A percentile compares a stretch with the other conserved stretches of the same genome.
Conservation (phyloP, 1,139 yeast species). For the Kodamaea arcana region DNA sequence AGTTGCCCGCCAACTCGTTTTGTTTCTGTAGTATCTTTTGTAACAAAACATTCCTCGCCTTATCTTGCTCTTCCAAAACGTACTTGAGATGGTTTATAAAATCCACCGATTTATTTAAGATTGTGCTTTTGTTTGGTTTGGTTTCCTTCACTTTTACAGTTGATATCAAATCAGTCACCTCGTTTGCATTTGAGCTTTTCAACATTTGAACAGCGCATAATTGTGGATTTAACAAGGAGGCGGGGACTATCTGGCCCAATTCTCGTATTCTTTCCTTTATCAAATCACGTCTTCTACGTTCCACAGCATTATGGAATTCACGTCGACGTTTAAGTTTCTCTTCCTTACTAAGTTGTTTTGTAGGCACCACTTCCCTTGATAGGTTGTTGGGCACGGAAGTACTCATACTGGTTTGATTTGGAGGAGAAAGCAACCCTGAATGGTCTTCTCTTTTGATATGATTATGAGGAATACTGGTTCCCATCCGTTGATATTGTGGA, state of each 20-base stretch:
- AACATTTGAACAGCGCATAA: slow-evolving; percentile 45
- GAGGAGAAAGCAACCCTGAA: slow-evolving; percentile 24
- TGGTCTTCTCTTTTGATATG: slow-evolving; percentile 10
- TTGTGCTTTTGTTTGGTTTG: slow-evolving; percentile 70
- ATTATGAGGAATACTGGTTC: slow-evolving; percentile 27
- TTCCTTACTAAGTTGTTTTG: slow-evolving; percentile 57
- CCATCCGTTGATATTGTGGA: slow-evolving; percentile 20
- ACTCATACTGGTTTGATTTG: slow-evolving; percentile 19
- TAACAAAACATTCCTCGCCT: slow-evolving; percentile 15
- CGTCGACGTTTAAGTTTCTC: slow-evolving; percentile 66
- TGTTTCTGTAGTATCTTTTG: slow-evolving; percentile 9
- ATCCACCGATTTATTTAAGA: slow-evolving; percentile 64
- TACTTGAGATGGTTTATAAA: slow-evolving; percentile 55
- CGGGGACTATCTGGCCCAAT: slow-evolving; percentile 67
- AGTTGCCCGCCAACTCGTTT: slow-evolving; percentile 2
- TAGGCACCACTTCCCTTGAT: slow-evolving; percentile 11
- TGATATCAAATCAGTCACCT: slow-evolving; percentile 35
- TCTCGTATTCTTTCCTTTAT: slow-evolving; percentile 75
- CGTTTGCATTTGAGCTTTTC: slow-evolving; percentile 32
- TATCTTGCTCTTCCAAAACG: slow-evolving; percentile 36
- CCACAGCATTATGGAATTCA: slow-evolving; percentile 80
- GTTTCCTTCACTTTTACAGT: slow-evolving; percentile 54
- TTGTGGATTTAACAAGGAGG: slow-evolving; percentile 55
- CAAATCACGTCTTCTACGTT: slow-evolving; percentile 71
- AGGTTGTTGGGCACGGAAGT: slow-evolving; percentile 23